Evolutionary conservation across 768 basidiomycete genomes (phyloP).

Genomic region (Plicaturopsis crispa): DNA sequence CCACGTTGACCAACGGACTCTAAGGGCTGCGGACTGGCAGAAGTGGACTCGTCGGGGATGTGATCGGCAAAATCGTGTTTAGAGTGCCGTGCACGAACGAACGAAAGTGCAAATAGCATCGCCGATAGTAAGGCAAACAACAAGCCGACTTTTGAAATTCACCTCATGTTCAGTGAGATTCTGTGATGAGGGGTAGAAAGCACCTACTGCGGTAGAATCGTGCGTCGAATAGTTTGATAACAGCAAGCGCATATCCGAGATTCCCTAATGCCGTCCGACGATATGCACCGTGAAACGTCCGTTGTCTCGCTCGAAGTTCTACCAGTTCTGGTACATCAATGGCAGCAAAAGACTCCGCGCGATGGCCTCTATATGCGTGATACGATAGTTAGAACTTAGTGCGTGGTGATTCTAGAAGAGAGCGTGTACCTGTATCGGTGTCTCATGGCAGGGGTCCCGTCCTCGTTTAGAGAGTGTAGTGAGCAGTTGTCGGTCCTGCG

Average conservation of each 20-base stretch:
- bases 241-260: conserved; percentile 65
- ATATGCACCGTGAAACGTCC: conserved; percentile 83
- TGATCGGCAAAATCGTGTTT: conserved; percentile 73
- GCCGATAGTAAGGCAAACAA: conserved; percentile 57
- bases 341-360: conserved; percentile 42
- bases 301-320: conserved; percentile 71
- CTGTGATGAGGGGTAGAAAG: not conserved
- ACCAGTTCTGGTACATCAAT: conserved; percentile 53
- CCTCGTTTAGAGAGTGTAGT: too few species aligned
- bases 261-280: conserved; percentile 66
- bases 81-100: conserved; percentile 56
- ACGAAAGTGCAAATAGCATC: conserved; percentile 50
- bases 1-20: conserved; percentile 54
- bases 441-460: conserved; percentile 8
- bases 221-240: conserved; percentile 72
- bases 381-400: too few species aligned
- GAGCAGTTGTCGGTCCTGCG: too few species aligned
- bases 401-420: too few species aligned
- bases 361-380: conserved; percentile 29
- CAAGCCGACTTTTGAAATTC: conserved; percentile 40
- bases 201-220: conserved; percentile 66
- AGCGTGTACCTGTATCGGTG: conserved; percentile 21
- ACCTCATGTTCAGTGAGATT: not conserved
- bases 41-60: conserved; percentile 24
- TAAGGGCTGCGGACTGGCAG: not conserved